Conservation (phyloP, 140 eudicot species). For the Oenanthe javanica region DNA sequence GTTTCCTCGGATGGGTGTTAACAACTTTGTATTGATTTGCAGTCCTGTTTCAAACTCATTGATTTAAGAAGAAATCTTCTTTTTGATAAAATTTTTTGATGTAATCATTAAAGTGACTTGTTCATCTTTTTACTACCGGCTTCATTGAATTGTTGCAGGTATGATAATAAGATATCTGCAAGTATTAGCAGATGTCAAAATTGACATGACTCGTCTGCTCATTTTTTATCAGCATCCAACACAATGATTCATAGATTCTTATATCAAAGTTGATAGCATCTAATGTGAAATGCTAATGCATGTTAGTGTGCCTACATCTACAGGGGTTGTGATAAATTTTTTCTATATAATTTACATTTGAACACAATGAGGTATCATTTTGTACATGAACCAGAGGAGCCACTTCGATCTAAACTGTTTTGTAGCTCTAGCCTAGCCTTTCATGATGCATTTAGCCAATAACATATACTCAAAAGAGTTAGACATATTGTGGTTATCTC, state of each 20-base stretch:
- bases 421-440: not conserved
- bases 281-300: not conserved
- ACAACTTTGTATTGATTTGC: not conserved
- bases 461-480: not conserved
- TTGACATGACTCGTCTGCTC: no score
- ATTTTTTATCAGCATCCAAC: not conserved
- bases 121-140: not conserved
- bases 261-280: not conserved
- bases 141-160: not conserved
- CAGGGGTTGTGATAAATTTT: no score
- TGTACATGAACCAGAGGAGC: not conserved
- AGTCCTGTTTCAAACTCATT: not conserved
- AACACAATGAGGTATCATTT: no score
- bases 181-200: not conserved
- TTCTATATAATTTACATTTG: no score
- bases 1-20: not conserved
- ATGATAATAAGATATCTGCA: not conserved
- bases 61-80: not conserved
- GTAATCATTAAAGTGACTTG: not conserved
- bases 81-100: not conserved
- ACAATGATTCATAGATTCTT: not conserved
- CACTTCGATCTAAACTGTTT: not conserved
- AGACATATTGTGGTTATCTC: not conserved
- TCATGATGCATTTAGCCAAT: not conserved
- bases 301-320: no score